Conservation (phyloP, 2,329 filamentous ascomycete species). For the Penicillium hordei region DNA sequence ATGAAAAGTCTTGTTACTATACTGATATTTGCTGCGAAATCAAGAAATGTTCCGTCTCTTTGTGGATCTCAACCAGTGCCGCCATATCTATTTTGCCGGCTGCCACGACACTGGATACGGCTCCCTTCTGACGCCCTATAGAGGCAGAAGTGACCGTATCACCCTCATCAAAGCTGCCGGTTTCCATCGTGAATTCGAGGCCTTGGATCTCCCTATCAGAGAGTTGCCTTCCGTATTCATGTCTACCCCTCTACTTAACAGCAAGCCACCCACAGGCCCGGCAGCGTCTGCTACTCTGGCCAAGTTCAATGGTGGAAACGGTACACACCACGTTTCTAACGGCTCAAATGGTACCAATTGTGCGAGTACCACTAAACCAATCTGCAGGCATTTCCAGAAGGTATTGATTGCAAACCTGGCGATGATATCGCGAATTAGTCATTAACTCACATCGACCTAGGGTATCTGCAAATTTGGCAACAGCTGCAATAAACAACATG, state of each 20-base stretch:
- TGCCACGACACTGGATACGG: conserved; percentile 63
- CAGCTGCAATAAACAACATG: conserved; percentile 33
- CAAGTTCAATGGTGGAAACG: conserved; percentile 14
- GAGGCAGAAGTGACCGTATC: conserved; percentile 51
- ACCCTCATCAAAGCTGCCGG: conserved; percentile 56
- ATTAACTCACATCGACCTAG: conserved; percentile 18
- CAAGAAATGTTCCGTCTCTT: conserved; percentile 49
- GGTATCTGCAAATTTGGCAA: conserved; percentile 36
- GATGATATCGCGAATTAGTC: no score
- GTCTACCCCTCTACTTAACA: conserved; percentile 35
- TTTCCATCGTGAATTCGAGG: conserved; percentile 55
- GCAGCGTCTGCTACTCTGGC: not conserved
- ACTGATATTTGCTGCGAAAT: conserved; percentile 4
- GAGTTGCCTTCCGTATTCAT: conserved; percentile 57
- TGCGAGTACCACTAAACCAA: conserved; percentile 15
- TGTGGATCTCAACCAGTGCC: conserved; percentile 60
- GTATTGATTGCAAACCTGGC: conserved; percentile 10
- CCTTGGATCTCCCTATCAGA: conserved; percentile 52
- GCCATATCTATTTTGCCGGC: conserved; percentile 63
- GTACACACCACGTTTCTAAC: conserved; percentile 4
- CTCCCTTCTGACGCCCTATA: conserved; percentile 56
- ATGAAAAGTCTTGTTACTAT: conserved; percentile 15
- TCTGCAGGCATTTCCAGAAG: conserved; percentile 39
- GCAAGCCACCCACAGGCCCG: conserved; percentile 8
- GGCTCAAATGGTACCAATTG: conserved; percentile 3